Evolutionary conservation across 768 basidiomycete species (phyloP).

Genomic region (Porphyrellus cyaneotinctus): DNA sequence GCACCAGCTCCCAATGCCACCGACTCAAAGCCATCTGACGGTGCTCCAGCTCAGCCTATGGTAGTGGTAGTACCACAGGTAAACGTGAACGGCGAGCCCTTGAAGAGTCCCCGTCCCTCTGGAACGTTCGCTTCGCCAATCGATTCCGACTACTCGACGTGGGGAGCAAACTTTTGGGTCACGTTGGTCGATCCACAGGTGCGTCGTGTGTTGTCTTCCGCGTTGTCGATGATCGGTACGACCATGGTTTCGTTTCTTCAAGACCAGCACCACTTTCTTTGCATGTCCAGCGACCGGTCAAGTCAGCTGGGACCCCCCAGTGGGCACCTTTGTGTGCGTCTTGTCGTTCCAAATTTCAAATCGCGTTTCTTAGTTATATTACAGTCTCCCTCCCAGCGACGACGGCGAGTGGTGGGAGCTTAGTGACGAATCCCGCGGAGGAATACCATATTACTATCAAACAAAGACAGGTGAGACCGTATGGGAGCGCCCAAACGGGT

Average conservation of each 20-base stretch:
- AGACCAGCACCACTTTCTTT: slow-evolving; percentile 73
- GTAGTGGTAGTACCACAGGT: slow-evolving; percentile 33
- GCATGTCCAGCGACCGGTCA: slow-evolving; percentile 91
- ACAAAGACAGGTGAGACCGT: slow-evolving; percentile 88
- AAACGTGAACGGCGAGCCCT: slow-evolving; percentile 33
- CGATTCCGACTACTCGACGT: slow-evolving; percentile 46
- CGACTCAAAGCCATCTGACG: slow-evolving; percentile 9
- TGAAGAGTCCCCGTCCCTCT: slow-evolving; percentile 32
- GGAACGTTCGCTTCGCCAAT: slow-evolving; percentile 13
- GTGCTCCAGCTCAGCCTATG: slow-evolving; percentile 7
- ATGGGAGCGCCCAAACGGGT: slow-evolving; percentile 86
- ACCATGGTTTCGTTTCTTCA: slow-evolving; percentile 6
- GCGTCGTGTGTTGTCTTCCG: slow-evolving; percentile 26
- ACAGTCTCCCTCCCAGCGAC: slow-evolving; percentile 73
- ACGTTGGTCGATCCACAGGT: slow-evolving; percentile 90
- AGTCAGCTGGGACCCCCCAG: slow-evolving; percentile 90
- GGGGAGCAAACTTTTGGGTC: slow-evolving; percentile 95
- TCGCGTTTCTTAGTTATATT: slow-evolving; percentile 11
- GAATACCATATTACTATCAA: slow-evolving; percentile 90
- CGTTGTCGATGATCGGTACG: slow-evolving; percentile 6
- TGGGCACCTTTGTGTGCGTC: slow-evolving; percentile 81
- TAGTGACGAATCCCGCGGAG: slow-evolving; percentile 75
- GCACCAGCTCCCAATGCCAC: slow-evolving; percentile 3
- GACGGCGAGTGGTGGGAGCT: slow-evolving; percentile 98
- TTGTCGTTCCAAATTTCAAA: slow-evolving; percentile 14